Evolutionary conservation across 805 yeast genomes (phyloP), one percentile per base, ranked within the genome.

Genomic region (Monosporozyma aerobia): DNA sequence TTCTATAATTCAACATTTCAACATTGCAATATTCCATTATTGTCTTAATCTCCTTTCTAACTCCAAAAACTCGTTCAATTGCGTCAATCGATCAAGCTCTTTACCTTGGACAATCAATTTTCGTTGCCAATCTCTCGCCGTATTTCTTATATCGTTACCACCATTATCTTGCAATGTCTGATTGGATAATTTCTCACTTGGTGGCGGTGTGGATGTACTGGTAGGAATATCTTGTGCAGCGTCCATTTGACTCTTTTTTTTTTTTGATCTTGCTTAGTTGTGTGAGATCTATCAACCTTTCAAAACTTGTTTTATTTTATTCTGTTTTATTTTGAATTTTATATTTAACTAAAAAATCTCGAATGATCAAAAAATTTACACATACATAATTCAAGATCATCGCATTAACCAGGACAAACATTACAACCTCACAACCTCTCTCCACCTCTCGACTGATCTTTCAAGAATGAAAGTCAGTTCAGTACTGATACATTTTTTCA

Each of bases 11-110:
- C 19, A 19, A 19, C 19, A 19, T 19, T 19, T 19, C 19, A 19
- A 19, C 19, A 19, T 19, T 19, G 19, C 19, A 19, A 19, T 19
- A 19, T 19, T 19, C 19, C 19, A 19, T 19, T 19, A 19, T 19
- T 19, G 19, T 19, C 19, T 19, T 19, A 19, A 19, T 22, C 44
- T 43, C 9, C 48, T 37, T 52, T 64, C 67, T 29, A 63, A 32
- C 43, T 63, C 65, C 51, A 64, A 49, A 50, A 58, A 63, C 16
- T 54, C 54, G 37, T 61, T 59, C 47, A 62, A 52, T 50, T 54
- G 53, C 29, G 51, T 55, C 40, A 60, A 29, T 44, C 63, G 51
- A 30, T 56, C 52, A 22, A 62, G 37, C 46, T 64, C 67, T 22
- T 53, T 53, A 7, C 45, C 51, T 33, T 58, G 61, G 11, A 63